phyloP scores from a whole-genome alignment of 2,329 filamentous ascomycete genomes.

The Aspergillus neoniger region DNA sequence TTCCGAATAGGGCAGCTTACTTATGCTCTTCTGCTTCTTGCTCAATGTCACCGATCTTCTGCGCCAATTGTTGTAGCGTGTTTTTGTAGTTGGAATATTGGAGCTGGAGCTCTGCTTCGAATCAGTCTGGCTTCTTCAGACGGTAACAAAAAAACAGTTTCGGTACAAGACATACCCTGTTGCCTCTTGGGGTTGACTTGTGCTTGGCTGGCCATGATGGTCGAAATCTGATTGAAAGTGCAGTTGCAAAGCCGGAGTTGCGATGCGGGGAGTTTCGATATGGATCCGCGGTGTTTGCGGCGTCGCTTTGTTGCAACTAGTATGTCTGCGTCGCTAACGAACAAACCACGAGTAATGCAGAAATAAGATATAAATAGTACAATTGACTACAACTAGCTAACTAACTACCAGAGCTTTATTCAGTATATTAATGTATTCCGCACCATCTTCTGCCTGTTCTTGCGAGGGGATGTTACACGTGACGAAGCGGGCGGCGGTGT shows the following conservation, averaged over 20 bases:
- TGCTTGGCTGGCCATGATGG: constrained; percentile 43
- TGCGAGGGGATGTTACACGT: neutral
- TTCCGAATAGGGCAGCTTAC: constrained; percentile 55
- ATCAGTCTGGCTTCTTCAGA: constrained; percentile 13
- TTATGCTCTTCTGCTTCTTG: constrained; percentile 98
- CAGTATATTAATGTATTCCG: too few species aligned
- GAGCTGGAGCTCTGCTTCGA: constrained; percentile 48
- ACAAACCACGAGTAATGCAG: too few species aligned
- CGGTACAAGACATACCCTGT: constrained; percentile 44
- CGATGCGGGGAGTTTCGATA: constrained; percentile 33
- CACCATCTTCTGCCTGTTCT: neutral
- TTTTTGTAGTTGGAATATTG: constrained; percentile 62
- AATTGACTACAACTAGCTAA: too few species aligned
- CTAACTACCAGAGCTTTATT: too few species aligned
- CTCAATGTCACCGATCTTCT: constrained; percentile 97
- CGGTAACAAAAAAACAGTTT: neutral
- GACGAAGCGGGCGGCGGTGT: neutral
- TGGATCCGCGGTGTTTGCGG: constrained; percentile 16
- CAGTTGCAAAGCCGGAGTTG: constrained; percentile 34
- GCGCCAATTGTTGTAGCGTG: constrained; percentile 83
- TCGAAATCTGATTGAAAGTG: constrained; percentile 13
- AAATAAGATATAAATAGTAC: too few species aligned
- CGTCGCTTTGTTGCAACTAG: neutral
- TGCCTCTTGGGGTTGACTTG: constrained; percentile 48
- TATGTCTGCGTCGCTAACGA: too few species aligned